phyloP scores from a whole-genome alignment of 1,284 basidiomycete species.

The Rhodofomes roseus region DNA sequence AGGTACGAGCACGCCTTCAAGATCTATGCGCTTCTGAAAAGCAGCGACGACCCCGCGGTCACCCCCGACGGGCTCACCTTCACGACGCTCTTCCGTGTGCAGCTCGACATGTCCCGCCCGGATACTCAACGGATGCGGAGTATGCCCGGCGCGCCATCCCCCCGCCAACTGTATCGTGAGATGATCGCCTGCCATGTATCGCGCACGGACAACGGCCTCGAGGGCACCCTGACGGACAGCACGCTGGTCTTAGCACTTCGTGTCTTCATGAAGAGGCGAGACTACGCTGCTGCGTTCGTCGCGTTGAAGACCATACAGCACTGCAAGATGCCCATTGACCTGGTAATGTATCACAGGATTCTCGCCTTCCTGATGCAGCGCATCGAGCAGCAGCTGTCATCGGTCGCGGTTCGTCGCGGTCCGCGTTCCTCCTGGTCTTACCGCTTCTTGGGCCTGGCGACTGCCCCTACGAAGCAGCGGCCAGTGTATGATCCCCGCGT shows the following conservation, averaged over 20 bases:
- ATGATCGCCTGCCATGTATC: slow-evolving; percentile 36
- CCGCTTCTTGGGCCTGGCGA: slow-evolving; percentile 26
- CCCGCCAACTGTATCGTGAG: slow-evolving; percentile 44
- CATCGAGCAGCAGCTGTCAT: slow-evolving; percentile 14
- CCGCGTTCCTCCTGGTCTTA: slow-evolving; percentile 20
- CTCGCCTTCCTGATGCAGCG: slow-evolving; percentile 21
- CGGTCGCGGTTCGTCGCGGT: background rate
- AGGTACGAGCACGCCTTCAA: slow-evolving; percentile 37
- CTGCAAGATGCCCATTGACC: slow-evolving; percentile 29
- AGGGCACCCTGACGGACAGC: slow-evolving; percentile 27
- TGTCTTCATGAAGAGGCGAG: slow-evolving; percentile 37
- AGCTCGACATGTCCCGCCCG: slow-evolving; percentile 24
- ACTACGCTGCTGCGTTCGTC: slow-evolving; percentile 45
- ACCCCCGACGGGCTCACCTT: slow-evolving; percentile 44
- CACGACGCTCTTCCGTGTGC: slow-evolving; percentile 40
- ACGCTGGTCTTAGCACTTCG: slow-evolving; percentile 40
- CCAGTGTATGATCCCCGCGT: slow-evolving; percentile 9
- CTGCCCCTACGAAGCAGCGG: background rate
- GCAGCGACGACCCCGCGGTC: slow-evolving; percentile 22
- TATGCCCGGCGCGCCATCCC: slow-evolving; percentile 21
- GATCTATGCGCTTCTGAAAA: slow-evolving; percentile 38
- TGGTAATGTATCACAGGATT: slow-evolving; percentile 40
- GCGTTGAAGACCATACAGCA: slow-evolving; percentile 31
- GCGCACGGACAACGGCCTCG: slow-evolving; percentile 10
- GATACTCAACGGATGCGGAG: slow-evolving; percentile 23